Evolutionary conservation across 805 yeast species (phyloP).

Genomic region (Metschnikowia shivogae): DNA sequence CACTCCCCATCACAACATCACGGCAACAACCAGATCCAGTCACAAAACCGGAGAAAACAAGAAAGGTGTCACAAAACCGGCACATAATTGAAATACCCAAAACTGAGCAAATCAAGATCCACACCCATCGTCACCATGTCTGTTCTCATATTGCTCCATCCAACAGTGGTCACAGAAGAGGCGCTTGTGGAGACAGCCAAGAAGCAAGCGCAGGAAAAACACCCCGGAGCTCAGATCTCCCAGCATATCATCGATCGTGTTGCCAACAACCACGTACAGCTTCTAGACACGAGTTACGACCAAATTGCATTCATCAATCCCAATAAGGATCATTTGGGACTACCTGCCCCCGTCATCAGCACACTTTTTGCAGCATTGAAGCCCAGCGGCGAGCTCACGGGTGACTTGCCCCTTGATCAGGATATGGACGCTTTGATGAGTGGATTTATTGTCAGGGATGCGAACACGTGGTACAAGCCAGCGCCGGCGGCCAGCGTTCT

Average conservation of each 20-base stretch:
- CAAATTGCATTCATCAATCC: constrained; percentile 56
- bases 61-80: not conserved
- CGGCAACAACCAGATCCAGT: too few relatives aligned
- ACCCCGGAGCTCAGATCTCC: constrained; percentile 27
- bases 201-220: constrained; percentile 21
- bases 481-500: constrained; percentile 28
- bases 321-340: constrained; percentile 38
- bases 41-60: too few relatives aligned
- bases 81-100: not conserved
- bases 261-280: constrained; percentile 42
- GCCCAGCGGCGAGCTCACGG: constrained; percentile 45
- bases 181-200: constrained; percentile 41
- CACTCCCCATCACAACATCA: too few relatives aligned
- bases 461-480: constrained; percentile 54
- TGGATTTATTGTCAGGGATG: constrained; percentile 52
- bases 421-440: constrained; percentile 60
- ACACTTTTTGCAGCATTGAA: constrained; percentile 38
- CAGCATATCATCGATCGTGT: constrained; percentile 60
- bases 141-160: constrained; percentile 54
- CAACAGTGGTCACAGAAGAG: constrained; percentile 61
- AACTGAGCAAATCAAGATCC: not conserved
- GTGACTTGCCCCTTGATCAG: constrained; percentile 49
- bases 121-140: constrained; percentile 10
- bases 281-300: constrained; percentile 37
- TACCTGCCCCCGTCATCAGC: constrained; percentile 43